phyloP scores from a whole-genome alignment of 2,329 filamentous ascomycete species.

The Berkeleyomyces rouxiae region DNA sequence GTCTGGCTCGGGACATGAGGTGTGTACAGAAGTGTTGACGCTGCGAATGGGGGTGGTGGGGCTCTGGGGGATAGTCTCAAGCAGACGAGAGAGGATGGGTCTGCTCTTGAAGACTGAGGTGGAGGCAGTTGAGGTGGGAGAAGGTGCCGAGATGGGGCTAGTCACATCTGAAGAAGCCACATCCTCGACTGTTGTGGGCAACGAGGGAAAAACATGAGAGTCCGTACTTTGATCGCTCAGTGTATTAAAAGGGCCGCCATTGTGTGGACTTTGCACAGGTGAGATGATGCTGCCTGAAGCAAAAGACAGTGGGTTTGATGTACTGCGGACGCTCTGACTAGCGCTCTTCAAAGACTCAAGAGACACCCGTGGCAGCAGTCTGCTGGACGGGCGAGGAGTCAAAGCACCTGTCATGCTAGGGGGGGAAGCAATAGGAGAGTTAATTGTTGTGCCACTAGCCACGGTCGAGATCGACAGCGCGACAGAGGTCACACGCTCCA shows the following conservation, averaged over 20 bases:
- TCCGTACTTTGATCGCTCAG: constrained; percentile 7
- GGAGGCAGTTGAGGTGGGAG: background rate
- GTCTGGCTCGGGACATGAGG: background rate
- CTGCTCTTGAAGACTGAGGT: constrained; percentile 8
- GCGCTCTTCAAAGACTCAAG: constrained; percentile 11
- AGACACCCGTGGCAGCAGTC: constrained; percentile 10
- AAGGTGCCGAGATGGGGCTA: background rate
- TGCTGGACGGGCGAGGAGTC: constrained; percentile 11
- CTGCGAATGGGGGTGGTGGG: constrained; percentile 8
- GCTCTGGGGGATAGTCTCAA: constrained; percentile 13
- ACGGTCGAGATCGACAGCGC: constrained; percentile 12
- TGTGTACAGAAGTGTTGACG: background rate
- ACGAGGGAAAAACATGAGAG: background rate
- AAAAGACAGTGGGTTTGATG: background rate
- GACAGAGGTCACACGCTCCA: constrained; percentile 10
- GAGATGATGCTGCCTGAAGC: background rate
- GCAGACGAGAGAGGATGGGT: constrained; percentile 9
- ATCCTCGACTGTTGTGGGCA: background rate
- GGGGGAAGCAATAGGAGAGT: constrained; percentile 10
- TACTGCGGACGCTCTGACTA: constrained; percentile 1
- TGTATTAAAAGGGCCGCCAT: constrained; percentile 2
- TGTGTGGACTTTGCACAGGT: background rate
- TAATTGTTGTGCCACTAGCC: constrained; percentile 3
- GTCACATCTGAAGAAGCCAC: constrained; percentile 5
- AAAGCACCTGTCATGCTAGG: constrained; percentile 6